Evolutionary conservation across 768 basidiomycete genomes (phyloP).

Genomic region (Auricularia auricula-judae): DNA sequence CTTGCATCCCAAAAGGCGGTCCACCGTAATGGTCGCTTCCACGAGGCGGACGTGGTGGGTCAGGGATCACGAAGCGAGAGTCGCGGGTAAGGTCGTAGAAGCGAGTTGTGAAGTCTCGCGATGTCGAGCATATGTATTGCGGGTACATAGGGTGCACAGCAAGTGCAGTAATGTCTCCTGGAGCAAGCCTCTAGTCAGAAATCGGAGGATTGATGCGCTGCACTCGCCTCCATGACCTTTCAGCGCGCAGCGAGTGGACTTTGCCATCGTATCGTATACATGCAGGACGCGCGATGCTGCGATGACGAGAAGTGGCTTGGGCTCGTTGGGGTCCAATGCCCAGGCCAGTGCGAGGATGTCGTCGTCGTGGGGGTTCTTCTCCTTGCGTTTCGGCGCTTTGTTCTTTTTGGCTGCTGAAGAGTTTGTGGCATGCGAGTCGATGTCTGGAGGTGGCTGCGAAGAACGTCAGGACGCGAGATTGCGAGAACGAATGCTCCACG

Average conservation of each 20-base stretch:
- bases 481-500: neutral
- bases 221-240: slow-evolving; percentile 64
- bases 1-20: slow-evolving; percentile 57
- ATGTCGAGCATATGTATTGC: slow-evolving; percentile 58
- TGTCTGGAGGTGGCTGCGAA: neutral
- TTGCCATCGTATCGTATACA: slow-evolving; percentile 36
- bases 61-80: slow-evolving; percentile 12
- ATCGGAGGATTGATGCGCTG: neutral
- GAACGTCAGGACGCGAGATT: neutral
- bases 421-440: too few relatives aligned
- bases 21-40: slow-evolving; percentile 40
- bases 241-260: slow-evolving; percentile 33
- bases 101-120: slow-evolving; percentile 57
- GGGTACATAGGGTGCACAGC: slow-evolving; percentile 49
- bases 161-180: slow-evolving; percentile 48
- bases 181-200: neutral
- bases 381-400: neutral
- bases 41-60: slow-evolving; percentile 48
- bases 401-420: too few relatives aligned
- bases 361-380: slow-evolving; percentile 1
- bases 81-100: slow-evolving; percentile 49
- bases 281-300: slow-evolving; percentile 44
- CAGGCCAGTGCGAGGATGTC: slow-evolving; percentile 14
- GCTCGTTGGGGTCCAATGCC: slow-evolving; percentile 10
- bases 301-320: slow-evolving; percentile 52